phyloP scores from a whole-genome alignment of 176 grass and related monocot species.

The Aegilops speltoides region DNA sequence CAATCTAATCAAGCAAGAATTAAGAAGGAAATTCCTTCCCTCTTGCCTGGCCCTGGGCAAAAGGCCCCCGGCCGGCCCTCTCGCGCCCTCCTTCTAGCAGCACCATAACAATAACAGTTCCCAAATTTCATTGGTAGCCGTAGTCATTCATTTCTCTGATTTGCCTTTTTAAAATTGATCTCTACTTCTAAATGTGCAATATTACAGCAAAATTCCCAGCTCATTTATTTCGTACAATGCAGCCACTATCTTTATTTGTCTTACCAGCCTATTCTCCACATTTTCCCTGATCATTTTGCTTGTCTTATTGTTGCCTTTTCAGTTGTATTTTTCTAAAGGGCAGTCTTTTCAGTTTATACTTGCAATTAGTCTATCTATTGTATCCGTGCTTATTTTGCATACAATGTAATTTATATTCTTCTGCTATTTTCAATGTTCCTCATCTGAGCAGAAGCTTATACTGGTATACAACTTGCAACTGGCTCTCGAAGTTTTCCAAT shows the following conservation, averaged over 20 bases:
- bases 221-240: neutral
- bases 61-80: too few relatives aligned
- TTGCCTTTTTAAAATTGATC: neutral
- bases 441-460: conserved; percentile 48
- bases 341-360: neutral
- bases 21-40: too few relatives aligned
- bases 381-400: conserved; percentile 29
- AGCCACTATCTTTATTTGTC: neutral
- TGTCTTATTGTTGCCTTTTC: neutral
- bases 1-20: too few relatives aligned
- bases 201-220: neutral
- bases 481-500: conserved; percentile 58
- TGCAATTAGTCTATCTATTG: conserved; percentile 10
- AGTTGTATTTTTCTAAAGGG: neutral
- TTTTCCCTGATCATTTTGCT: neutral
- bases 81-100: too few relatives aligned
- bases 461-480: conserved; percentile 47
- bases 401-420: conserved; percentile 38
- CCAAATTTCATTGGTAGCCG: neutral
- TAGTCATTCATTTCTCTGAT: neutral
- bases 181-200: neutral
- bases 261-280: neutral
- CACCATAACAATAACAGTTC: too few relatives aligned
- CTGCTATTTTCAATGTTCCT: conserved; percentile 45
- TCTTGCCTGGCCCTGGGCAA: too few relatives aligned